phyloP scores from a whole-genome alignment of 768 basidiomycete species.

The Pleurotus ostreatus region DNA sequence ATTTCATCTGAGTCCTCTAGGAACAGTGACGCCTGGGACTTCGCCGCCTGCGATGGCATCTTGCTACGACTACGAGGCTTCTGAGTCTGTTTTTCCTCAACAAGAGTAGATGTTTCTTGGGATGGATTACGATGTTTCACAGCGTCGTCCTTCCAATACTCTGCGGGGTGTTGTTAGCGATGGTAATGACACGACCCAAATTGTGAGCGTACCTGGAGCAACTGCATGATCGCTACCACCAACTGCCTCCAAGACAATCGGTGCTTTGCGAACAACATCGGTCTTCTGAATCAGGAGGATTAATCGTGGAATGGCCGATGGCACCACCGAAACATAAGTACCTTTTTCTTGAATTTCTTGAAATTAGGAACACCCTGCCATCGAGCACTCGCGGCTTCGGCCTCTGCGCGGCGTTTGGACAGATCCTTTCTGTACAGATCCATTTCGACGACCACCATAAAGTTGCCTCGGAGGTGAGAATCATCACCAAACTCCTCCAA shows the following conservation, averaged over 20 bases:
- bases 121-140: slow-evolving; percentile 19
- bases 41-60: slow-evolving; percentile 19
- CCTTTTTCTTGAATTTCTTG: slow-evolving; percentile 77
- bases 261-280: slow-evolving; percentile 13
- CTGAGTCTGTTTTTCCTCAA: slow-evolving; percentile 50
- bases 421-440: slow-evolving; percentile 41
- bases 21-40: slow-evolving; percentile 6
- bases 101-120: slow-evolving; percentile 35
- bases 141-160: slow-evolving; percentile 49
- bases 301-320: not conserved
- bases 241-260: slow-evolving; percentile 47
- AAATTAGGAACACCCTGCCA: slow-evolving; percentile 61
- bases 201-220: slow-evolving; percentile 38
- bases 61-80: slow-evolving; percentile 10
- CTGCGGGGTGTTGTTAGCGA: slow-evolving; percentile 24
- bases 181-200: slow-evolving; percentile 3
- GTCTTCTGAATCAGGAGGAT: slow-evolving; percentile 20
- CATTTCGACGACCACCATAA: slow-evolving; percentile 74
- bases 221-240: slow-evolving; percentile 53
- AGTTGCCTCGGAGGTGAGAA: slow-evolving; percentile 61
- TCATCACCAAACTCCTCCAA: slow-evolving; percentile 68
- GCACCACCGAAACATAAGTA: not conserved
- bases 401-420: slow-evolving; percentile 10
- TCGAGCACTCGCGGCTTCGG: slow-evolving; percentile 20
- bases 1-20: slow-evolving; percentile 12